phyloP scores from a whole-genome alignment of 2,329 filamentous ascomycete genomes.

The Fusarium penzigii region DNA sequence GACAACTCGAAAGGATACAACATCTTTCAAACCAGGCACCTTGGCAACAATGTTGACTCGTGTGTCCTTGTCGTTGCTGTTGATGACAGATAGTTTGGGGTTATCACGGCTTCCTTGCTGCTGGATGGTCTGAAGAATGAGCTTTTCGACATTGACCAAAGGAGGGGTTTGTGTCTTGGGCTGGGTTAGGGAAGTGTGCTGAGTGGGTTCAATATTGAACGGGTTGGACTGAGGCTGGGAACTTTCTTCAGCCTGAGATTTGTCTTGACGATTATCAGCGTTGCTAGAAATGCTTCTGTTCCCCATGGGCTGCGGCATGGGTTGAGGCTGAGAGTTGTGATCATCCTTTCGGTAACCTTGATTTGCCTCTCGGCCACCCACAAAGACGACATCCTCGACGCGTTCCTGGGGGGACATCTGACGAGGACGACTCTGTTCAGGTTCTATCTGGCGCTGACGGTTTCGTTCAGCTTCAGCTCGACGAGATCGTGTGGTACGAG shows the following conservation, averaged over 20 bases:
- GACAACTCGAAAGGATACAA: slow-evolving; percentile 8
- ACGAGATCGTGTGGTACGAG: no score
- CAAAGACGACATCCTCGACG: no score
- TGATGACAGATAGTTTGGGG: slow-evolving; percentile 1
- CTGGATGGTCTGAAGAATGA: slow-evolving; percentile 4
- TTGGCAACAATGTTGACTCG: slow-evolving; percentile 13
- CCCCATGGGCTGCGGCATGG: no score
- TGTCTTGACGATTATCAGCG: no score
- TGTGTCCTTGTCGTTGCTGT: slow-evolving; percentile 6
- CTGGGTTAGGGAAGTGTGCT: neutral
- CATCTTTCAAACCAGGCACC: neutral
- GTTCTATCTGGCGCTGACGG: no score
- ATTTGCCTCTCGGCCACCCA: no score
- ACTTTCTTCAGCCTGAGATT: neutral
- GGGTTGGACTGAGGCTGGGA: neutral
- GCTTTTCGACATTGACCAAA: slow-evolving; percentile 4
- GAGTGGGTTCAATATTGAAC: neutral
- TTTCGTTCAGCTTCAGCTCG: no score
- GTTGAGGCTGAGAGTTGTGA: no score
- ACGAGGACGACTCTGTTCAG: no score
- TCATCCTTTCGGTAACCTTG: no score
- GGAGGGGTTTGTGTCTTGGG: neutral
- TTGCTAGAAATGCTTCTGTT: no score
- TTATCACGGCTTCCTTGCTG: neutral
- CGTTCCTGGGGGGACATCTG: no score